Base-by-base conservation (phyloP, 495 filamentous ascomycete genomes). In the Apiosordaria backusii region DNA sequence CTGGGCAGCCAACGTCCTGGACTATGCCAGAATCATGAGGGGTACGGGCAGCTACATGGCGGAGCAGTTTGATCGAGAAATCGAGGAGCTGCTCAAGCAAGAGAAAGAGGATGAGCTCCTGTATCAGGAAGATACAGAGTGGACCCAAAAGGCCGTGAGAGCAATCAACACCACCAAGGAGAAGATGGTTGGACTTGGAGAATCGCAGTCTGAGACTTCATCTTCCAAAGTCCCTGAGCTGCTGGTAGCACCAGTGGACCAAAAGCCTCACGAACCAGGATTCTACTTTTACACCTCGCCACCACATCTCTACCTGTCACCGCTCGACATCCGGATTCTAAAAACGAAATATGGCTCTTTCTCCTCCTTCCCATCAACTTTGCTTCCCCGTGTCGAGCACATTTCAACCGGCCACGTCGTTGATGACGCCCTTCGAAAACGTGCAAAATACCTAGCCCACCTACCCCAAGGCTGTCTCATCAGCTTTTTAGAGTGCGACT, bases 11-110 rank as follows among this genome's bases (percentile, higher is more conserved):
- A 95, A 96, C 69, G 92, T 97, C 21, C 85, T 92, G 72, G 95
- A 99, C 74, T 98, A 97, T 79, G 92, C 93, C 58, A 85, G 95
- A 59, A 88, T 99, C 57, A 97, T 99, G 90, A 96, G 92, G 77
- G 95, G 94, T 15, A 92, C 90, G 4, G 89, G 92, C 74, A 87
- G 90, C 18, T 98, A 98, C 70, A 93, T 99, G 90, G 71, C 77
- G 19, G 80, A 85, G 60, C 89, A 97, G 75, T 94, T 88, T 74
- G 86, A 93, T 64, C 70, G 79, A 7, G 95, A 98, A 71, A 88
- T 96, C 19, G 81, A 86, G 54, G 86, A 91, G 15, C 78, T 99
- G 29, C 82, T 86, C 67, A 76, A 75, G 61, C 92, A 96, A 76
- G 90, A 91, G 75, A 83, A 86, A 60, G 92, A 97, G 74, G 95